These are phyloP conservation scores for Spergularia marina DNA, from an alignment of 148 eudicot genomes.

Conservation along the genomic window DNA sequence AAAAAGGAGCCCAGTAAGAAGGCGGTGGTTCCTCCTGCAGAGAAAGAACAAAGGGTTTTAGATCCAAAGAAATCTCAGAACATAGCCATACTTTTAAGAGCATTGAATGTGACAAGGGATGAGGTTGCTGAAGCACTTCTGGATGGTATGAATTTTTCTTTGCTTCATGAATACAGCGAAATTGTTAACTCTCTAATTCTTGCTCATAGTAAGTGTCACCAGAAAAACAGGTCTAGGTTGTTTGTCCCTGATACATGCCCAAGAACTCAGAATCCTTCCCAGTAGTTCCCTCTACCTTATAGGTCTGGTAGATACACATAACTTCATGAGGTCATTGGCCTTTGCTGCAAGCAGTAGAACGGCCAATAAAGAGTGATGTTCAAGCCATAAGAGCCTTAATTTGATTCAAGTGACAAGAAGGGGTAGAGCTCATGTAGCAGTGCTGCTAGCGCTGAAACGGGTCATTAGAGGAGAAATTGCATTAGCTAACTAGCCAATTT, in stretches of 20 bases:
- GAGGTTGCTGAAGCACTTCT: slow-evolving; percentile 59
- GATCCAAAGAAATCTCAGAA: slow-evolving; percentile 63
- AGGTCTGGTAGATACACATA: not conserved
- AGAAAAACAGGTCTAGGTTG: not conserved
- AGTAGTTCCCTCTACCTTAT: not conserved
- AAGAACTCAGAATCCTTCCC: not conserved
- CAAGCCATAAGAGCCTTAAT: not conserved
- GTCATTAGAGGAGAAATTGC: not conserved
- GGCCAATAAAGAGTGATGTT: not conserved
- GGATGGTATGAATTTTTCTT: slow-evolving; percentile 38
- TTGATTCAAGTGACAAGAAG: too few species aligned
- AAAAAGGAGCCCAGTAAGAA: slow-evolving; percentile 32
- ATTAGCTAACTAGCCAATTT: too few species aligned
- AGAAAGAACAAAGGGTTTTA: slow-evolving; percentile 44
- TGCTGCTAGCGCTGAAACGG: not conserved
- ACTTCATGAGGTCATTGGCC: not conserved
- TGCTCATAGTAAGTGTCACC: not conserved
- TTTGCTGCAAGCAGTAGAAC: not conserved
- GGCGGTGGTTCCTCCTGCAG: slow-evolving; percentile 33
- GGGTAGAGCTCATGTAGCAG: not conserved
- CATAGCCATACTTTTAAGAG: slow-evolving; percentile 51
- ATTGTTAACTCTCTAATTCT: not conserved
- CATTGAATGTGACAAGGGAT: slow-evolving; percentile 52
- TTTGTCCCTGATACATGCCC: not conserved
- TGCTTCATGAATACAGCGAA: not conserved